These are phyloP conservation scores for Rhodotorula mucilaginosa DNA, from an alignment of 1,284 basidiomycete genomes.

Conservation along the genomic window DNA sequence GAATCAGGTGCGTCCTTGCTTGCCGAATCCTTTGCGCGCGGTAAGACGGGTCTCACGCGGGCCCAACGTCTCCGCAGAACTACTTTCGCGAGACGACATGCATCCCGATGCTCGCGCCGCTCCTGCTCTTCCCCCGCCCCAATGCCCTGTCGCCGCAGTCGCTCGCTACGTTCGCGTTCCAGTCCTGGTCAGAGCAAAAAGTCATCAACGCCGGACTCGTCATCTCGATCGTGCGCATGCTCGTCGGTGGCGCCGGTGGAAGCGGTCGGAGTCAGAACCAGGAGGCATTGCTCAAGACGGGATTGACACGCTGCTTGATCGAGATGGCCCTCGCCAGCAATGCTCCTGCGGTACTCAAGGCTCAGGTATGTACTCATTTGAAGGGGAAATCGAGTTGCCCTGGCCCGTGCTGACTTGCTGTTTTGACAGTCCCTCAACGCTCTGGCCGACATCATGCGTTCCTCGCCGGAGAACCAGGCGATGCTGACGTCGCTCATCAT, in stretches of 20 bases:
- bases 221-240: constrained; percentile 66
- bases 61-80: constrained; percentile 59
- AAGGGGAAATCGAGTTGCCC: neutral
- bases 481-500: constrained; percentile 52
- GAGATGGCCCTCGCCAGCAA: constrained; percentile 89
- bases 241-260: constrained; percentile 52
- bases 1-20: constrained; percentile 70
- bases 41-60: neutral
- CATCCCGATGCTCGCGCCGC: constrained; percentile 72
- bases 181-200: constrained; percentile 95
- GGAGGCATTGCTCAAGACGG: constrained; percentile 56
- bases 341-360: constrained; percentile 80
- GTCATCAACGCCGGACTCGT: constrained; percentile 71
- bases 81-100: constrained; percentile 93
- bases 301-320: constrained; percentile 76
- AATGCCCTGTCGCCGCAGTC: constrained; percentile 50
- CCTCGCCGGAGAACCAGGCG: constrained; percentile 54
- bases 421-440: constrained; percentile 64
- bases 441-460: constrained; percentile 60
- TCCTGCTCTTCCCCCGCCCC: constrained; percentile 80
- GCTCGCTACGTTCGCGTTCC: constrained; percentile 89
- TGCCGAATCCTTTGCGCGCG: no score
- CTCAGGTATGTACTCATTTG: constrained; percentile 58
- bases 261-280: constrained; percentile 46
- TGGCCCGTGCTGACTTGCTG: neutral